Evolutionary conservation across 306 rosid genomes (phyloP), one percentile per base, ranked within the genome.

Genomic region (cucumber (Cucumis sativus)): DNA sequence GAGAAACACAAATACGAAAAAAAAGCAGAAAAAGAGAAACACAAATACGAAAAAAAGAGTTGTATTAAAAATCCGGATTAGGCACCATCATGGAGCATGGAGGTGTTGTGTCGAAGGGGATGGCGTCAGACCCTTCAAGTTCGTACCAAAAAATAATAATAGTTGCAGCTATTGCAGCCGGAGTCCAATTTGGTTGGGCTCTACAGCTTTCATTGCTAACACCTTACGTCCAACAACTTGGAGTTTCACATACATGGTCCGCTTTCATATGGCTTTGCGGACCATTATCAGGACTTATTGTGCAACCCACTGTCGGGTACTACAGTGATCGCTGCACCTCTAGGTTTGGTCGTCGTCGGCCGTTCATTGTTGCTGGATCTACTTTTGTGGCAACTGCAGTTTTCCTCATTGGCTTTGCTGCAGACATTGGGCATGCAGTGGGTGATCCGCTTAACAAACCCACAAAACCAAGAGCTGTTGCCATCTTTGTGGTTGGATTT

Each of bases 221-320:
- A 18, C 98, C 98, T 0, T 94, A 94, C 60, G 89, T 94, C 1
- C 98, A 94, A 77, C 86, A 86, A 2, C 88, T 91, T 0, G 98
- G 98, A 0, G 85, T 92, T 14, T 87, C 96, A 0, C 98, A 91
- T 61, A 82, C 79, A 0, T 91, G 91, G 90, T 85, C 98, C 10
- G 58, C 97, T 9, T 88, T 85, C 84, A 87, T 94, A 70, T 94
- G 98, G 98, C 96, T 94, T 23, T 94, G 97, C 11, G 97, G 98
- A 1, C 98, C 98, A 55, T 68, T 94, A 47, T 91, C 97, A 6
- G 98, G 98, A 11, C 56, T 94, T 82, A 45, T 94, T 0, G 96
- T 94, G 3, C 98, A 94, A 61, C 98, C 98, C 10, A 61, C 86
- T 4, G 97, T 90, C 0, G 98, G 98, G 3, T 94, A 88, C 84